Evolutionary conservation across 1,139 yeast genomes (phyloP), one percentile per base, ranked within the genome.

Genomic region (Candida tropicalis): DNA sequence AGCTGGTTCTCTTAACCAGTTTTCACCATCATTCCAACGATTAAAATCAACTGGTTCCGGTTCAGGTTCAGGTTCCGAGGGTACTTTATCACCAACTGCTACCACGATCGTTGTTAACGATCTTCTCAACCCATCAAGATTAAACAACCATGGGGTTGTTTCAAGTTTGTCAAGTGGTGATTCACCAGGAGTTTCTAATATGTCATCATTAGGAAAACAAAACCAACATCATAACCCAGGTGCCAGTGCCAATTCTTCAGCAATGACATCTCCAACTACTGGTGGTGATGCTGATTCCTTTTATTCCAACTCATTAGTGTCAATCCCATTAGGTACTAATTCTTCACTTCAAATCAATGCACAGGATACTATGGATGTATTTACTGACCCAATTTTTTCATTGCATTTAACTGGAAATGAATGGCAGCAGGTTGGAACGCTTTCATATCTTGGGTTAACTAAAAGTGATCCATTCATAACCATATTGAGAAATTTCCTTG

Each of bases 371-470:
- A 63, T 73, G 44, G 59, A 59, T 17, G 56, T 65, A 1, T 70
- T 70, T 47, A 49, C 66, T n/a, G 60, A 65, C 48, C 74, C 78
- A 2, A 64, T 68, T 42, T 61, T 54, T 46, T 63, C 77, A 0
- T 52, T 73, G 18, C 58, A 61, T 43, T 58, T 68, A 5, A 77
- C 72, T 41, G 77, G 77, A 2, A 60, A 65, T 1, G 51, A 53
- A 33, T 64, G 75, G 65, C 76, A 71, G 46, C 66, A 63, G 35
- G 75, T 71, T 42, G 79, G 79, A 1, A 58, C 64, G n/a, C 49
- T 73, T 22, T 68, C 76, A 2, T 73, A 70, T 44, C 62, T 71
- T 35, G 78, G 77, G 1, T 54, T 73, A 34, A 66, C 74, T 4
- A 73, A 73, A 46, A 60, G 70, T 45, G 79, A 73, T 48, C 68